phyloP scores from a whole-genome alignment of 2,329 filamentous ascomycete genomes.

The Chalara sp. region DNA sequence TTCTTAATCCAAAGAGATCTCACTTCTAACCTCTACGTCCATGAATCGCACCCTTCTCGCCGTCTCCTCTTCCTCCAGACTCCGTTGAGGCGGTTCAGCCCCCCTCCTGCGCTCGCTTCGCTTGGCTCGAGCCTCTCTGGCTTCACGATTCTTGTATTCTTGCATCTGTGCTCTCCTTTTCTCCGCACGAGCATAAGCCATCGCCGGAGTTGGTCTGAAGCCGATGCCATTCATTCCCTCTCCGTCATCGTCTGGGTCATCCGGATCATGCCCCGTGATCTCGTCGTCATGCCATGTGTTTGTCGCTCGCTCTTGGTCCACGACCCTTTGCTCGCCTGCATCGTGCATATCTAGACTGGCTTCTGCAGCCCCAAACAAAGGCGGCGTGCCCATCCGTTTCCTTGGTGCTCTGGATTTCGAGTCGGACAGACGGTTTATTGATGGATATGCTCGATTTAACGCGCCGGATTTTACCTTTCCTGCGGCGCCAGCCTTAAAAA shows the following conservation, averaged over 20 bases:
- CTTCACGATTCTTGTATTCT: slow-evolving; percentile 55
- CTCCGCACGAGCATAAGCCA: slow-evolving; percentile 49
- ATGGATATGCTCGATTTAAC: slow-evolving; percentile 20
- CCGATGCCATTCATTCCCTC: slow-evolving; percentile 62
- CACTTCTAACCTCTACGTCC: slow-evolving; percentile 12
- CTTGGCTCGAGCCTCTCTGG: slow-evolving; percentile 50
- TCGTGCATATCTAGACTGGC: not conserved
- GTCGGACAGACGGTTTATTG: slow-evolving; percentile 22
- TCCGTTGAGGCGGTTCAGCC: slow-evolving; percentile 9
- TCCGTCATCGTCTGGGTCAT: slow-evolving; percentile 60
- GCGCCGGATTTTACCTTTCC: not conserved
- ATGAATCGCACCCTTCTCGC: slow-evolving; percentile 24
- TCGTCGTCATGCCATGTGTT: slow-evolving; percentile 64
- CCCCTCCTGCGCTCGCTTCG: slow-evolving; percentile 44
- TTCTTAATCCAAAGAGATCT: slow-evolving; percentile 12
- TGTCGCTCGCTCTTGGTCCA: slow-evolving; percentile 38
- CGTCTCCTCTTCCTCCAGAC: slow-evolving; percentile 16
- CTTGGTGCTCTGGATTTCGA: slow-evolving; percentile 19
- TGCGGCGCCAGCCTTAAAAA: slow-evolving; percentile 14
- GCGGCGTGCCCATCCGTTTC: slow-evolving; percentile 21
- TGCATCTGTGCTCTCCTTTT: slow-evolving; percentile 54
- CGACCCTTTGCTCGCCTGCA: slow-evolving; percentile 5
- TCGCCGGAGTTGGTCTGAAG: slow-evolving; percentile 56
- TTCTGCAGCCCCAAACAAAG: slow-evolving; percentile 9
- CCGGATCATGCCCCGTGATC: slow-evolving; percentile 58